phyloP scores from a whole-genome alignment of 208 protist genomes.

The Strigomonas galati region DNA sequence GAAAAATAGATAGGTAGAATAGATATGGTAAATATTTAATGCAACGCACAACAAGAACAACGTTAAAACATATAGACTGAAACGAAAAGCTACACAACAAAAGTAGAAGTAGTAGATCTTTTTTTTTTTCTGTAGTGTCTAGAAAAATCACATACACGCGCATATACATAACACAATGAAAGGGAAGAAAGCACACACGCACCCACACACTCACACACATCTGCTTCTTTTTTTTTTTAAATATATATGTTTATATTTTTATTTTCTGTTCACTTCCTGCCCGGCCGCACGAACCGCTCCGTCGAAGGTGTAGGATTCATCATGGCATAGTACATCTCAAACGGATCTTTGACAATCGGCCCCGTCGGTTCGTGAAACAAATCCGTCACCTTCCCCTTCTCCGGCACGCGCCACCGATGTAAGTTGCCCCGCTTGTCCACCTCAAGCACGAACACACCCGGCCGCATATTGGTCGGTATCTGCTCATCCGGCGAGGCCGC shows the following conservation, averaged over 20 bases:
- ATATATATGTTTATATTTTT: not conserved
- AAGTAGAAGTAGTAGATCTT: not conserved
- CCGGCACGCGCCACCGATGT: conserved; percentile 18
- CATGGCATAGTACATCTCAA: conserved; percentile 83
- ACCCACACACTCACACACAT: too few relatives aligned
- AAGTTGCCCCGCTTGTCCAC: conserved; percentile 48
- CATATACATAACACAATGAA: too few relatives aligned
- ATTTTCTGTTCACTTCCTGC: not conserved
- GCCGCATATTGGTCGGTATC: conserved; percentile 14
- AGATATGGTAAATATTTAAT: not conserved
- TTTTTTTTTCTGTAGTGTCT: not conserved
- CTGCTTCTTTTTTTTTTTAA: conserved; percentile 1
- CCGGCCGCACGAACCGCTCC: conserved; percentile 36
- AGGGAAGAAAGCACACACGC: too few relatives aligned
- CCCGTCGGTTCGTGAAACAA: conserved; percentile 55
- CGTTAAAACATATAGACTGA: not conserved
- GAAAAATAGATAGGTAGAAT: not conserved
- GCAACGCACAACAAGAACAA: not conserved
- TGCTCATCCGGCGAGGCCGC: not conserved
- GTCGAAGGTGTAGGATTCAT: conserved; percentile 70
- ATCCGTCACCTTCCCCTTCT: conserved; percentile 35
- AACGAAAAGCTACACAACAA: not conserved
- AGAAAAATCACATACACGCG: too few relatives aligned
- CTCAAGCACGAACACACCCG: conserved; percentile 63
- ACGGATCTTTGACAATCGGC: conserved; percentile 67